Conservation (phyloP, 352 stramenopile species). For the Phytophthora citrophthora region DNA sequence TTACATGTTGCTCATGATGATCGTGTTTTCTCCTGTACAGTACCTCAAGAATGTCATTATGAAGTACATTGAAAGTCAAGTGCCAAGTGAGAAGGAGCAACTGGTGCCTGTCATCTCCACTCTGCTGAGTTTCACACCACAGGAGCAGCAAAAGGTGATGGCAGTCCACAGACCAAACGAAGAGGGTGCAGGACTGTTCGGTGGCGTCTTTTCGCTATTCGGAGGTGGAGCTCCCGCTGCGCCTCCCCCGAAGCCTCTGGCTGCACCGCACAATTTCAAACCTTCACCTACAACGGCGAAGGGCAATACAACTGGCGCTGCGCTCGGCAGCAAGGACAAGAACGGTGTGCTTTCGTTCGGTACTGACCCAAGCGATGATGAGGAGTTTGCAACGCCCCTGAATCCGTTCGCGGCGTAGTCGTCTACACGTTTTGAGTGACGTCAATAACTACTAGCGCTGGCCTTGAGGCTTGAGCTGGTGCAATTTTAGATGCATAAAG, state of each 20-base stretch:
- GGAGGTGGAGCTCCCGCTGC: constrained; percentile 35
- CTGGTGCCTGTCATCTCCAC: constrained; percentile 82
- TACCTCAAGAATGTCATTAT: constrained; percentile 89
- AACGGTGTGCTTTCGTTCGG: constrained; percentile 37
- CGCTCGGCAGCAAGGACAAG: constrained; percentile 41
- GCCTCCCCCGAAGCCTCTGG: constrained; percentile 59
- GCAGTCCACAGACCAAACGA: constrained; percentile 47
- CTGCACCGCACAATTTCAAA: constrained; percentile 52
- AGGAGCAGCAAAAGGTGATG: constrained; percentile 69
- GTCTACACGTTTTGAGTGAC: constrained; percentile 26
- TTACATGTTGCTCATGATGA: constrained; percentile 6
- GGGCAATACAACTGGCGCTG: constrained; percentile 23
- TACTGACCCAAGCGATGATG: constrained; percentile 59
- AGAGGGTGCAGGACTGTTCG: constrained; percentile 54
- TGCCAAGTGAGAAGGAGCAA: constrained; percentile 74
- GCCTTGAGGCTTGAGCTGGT: background rate
- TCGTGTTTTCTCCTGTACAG: constrained; percentile 32
- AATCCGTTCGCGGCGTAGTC: constrained; percentile 70
- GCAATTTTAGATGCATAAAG: constrained; percentile 35
- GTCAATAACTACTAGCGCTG: constrained; percentile 25
- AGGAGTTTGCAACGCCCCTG: constrained; percentile 48
- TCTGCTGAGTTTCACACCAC: constrained; percentile 73
- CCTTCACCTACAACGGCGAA: constrained; percentile 33
- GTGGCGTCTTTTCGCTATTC: constrained; percentile 81
- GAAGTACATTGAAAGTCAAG: constrained; percentile 85